phyloP scores from a whole-genome alignment of 495 filamentous ascomycete species.

The Neurospora sublineolata region DNA sequence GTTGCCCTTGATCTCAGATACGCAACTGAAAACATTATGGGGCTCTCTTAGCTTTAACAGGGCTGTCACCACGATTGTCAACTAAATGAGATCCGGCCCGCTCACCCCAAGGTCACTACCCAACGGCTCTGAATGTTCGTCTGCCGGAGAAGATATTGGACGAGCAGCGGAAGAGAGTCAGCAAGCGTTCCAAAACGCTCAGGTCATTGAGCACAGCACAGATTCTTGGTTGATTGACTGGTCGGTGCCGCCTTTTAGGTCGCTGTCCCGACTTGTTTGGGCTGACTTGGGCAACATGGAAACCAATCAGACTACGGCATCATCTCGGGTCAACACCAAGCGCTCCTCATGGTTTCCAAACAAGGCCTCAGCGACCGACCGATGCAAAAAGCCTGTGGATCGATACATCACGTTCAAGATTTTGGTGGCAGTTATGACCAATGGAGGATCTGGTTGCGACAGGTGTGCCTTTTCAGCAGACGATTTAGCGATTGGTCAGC shows the following conservation, averaged over 20 bases:
- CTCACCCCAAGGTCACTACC: slow-evolving; percentile 31
- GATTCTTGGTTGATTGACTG: neutral
- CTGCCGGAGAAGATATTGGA: slow-evolving; percentile 44
- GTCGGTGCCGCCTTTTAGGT: neutral
- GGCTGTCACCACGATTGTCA: slow-evolving; percentile 26
- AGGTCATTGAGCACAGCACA: neutral
- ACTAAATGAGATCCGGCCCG: slow-evolving; percentile 42
- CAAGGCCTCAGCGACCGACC: neutral
- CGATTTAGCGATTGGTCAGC: neutral
- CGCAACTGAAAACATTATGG: slow-evolving; percentile 30
- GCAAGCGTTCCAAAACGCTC: slow-evolving; percentile 17
- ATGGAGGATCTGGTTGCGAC: neutral
- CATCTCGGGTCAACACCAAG: neutral
- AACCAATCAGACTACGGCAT: neutral
- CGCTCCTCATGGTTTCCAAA: neutral
- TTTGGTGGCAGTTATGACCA: neutral
- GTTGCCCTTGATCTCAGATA: slow-evolving; percentile 49
- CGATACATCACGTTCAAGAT: neutral
- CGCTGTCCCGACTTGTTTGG: neutral
- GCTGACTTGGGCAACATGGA: neutral
- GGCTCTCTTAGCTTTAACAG: slow-evolving; percentile 42
- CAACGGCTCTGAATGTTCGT: slow-evolving; percentile 46
- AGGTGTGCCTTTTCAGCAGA: neutral
- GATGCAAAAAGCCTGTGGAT: neutral
- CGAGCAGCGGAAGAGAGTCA: slow-evolving; percentile 46